Percentiles rank a stretch among this genome's conserved stretches.
These are phyloP conservation scores for Novymonas esmeraldas DNA, from an alignment of 208 protist genomes.

Conservation along the genomic window DNA sequence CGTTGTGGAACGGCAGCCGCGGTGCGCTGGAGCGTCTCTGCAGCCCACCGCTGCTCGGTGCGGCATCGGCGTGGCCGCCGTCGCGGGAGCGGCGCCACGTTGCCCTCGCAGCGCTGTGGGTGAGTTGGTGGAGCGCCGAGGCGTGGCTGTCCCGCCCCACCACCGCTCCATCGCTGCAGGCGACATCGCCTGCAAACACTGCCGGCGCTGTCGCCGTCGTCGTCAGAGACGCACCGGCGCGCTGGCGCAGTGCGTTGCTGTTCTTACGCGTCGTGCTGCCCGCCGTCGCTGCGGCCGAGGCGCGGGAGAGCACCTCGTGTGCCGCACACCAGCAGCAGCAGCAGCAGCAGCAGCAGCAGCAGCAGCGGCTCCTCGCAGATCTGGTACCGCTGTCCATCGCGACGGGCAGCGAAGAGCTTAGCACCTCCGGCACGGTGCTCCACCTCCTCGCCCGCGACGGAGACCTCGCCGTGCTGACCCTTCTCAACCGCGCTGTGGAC, in stretches of 20 bases:
- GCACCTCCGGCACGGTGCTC: slow-evolving; percentile 7
- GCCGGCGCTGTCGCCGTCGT: not conserved
- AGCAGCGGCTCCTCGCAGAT: not conserved
- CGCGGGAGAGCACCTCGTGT: not conserved
- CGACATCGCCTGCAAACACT: too few relatives aligned
- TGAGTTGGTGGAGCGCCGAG: slow-evolving; percentile 17
- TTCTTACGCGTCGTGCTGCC: slow-evolving; percentile 14
- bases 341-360: not conserved
- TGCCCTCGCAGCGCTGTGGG: slow-evolving; percentile 6
- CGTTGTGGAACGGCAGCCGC: slow-evolving; percentile 30
- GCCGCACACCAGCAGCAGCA: too few relatives aligned
- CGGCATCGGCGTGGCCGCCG: not conserved
- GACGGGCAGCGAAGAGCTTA: not conserved
- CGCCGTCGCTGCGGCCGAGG: not conserved
- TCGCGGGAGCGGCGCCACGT: not conserved
- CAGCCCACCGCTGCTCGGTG: slow-evolving; percentile 3
- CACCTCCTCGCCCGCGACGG: slow-evolving; percentile 19
- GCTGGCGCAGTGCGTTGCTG: slow-evolving; percentile 14
- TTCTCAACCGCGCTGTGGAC: slow-evolving; percentile 1
- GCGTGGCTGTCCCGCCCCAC: slow-evolving; percentile 1
- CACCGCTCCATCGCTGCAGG: too few relatives aligned
- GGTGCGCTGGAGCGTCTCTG: slow-evolving; percentile 9
- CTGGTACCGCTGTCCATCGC: slow-evolving; percentile 1
- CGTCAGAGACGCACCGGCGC: not conserved
- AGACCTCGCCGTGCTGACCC: slow-evolving; percentile 11